phyloP scores from a whole-genome alignment of 805 yeast species.

The Wickerhamiella bombiphila region DNA sequence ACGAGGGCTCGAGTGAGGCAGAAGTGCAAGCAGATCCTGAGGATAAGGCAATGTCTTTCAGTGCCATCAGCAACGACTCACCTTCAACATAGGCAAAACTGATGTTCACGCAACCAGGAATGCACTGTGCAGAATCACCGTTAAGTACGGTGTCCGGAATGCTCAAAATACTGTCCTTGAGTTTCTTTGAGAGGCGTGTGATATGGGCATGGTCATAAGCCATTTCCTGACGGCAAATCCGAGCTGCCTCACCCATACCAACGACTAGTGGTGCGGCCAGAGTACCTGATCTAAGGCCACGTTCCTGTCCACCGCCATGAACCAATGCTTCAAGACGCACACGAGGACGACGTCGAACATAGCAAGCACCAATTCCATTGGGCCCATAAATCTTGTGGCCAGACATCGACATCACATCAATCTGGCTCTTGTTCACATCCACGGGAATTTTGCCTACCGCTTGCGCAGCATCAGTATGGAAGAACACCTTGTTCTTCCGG shows the following conservation, averaged over 20 bases:
- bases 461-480: constrained; percentile 97
- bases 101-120: constrained; percentile 90
- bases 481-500: constrained; percentile 74
- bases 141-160: constrained; percentile 83
- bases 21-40: constrained; percentile 99
- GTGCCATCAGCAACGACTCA: constrained; percentile 92
- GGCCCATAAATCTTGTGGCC: constrained; percentile 98
- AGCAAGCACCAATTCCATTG: constrained; percentile 92
- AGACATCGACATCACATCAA: constrained; percentile 84
- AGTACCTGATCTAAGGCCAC: constrained; percentile 95
- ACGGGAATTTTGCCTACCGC: constrained; percentile 88
- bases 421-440: constrained; percentile 85
- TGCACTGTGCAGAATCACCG: constrained; percentile 62
- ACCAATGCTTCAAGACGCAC: constrained; percentile 91
- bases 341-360: constrained; percentile 93
- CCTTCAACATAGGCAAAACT: constrained; percentile 98
- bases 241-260: constrained; percentile 96
- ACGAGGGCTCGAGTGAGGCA: constrained; percentile 94
- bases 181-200: constrained; percentile 51
- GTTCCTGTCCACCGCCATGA: constrained; percentile 97
- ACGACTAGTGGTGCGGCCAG: constrained; percentile 91
- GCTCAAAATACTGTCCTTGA: constrained; percentile 55
- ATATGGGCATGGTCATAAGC: constrained; percentile 63
- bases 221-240: constrained; percentile 61
- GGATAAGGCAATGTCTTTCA: constrained; percentile 88